Conservation (phyloP, 257 asterid genomes). For the Scutellaria galericulata region DNA sequence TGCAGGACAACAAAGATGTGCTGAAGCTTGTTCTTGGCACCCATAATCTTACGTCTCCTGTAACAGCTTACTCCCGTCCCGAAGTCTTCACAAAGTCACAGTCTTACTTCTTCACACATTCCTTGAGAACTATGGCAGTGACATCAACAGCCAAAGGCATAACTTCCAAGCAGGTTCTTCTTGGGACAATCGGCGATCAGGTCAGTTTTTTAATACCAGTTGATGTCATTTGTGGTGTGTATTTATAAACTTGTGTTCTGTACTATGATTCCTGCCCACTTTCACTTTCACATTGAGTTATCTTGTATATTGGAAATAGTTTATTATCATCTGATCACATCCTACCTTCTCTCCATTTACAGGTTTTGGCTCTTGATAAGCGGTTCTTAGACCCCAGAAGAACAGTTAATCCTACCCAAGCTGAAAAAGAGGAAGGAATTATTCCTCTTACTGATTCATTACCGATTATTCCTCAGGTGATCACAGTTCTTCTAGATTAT, state of each 20-base stretch:
- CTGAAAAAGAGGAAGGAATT: slow-evolving; percentile 99
- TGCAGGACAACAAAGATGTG: slow-evolving; percentile 93
- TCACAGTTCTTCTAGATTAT: slow-evolving; percentile 19
- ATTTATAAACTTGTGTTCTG: slow-evolving; percentile 10
- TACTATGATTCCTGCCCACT: slow-evolving; percentile 3
- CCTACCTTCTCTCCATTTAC: slow-evolving; percentile 29
- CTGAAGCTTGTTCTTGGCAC: slow-evolving; percentile 87
- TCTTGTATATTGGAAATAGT: slow-evolving; percentile 3
- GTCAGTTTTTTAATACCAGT: slow-evolving; percentile 44
- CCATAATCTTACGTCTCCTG: slow-evolving; percentile 89
- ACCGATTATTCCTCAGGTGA: slow-evolving; percentile 95
- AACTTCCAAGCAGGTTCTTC: slow-evolving; percentile 91
- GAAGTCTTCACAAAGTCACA: slow-evolving; percentile 84
- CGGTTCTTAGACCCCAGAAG: slow-evolving; percentile 93
- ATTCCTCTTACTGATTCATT: slow-evolving; percentile 94
- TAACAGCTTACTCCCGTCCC: slow-evolving; percentile 89
- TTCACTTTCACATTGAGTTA: background rate
- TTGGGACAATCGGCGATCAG: slow-evolving; percentile 97
- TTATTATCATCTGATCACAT: slow-evolving; percentile 21
- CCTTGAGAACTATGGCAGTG: slow-evolving; percentile 80
- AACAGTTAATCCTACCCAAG: slow-evolving; percentile 86
- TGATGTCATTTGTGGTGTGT: slow-evolving; percentile 16
- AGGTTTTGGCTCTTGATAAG: slow-evolving; percentile 99
- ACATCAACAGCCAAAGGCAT: slow-evolving; percentile 96
- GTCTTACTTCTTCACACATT: slow-evolving; percentile 84